Evolutionary conservation across 495 filamentous ascomycete species (phyloP), one percentile per base, ranked within the genome.

Genomic region (Penicillium alfredii): DNA sequence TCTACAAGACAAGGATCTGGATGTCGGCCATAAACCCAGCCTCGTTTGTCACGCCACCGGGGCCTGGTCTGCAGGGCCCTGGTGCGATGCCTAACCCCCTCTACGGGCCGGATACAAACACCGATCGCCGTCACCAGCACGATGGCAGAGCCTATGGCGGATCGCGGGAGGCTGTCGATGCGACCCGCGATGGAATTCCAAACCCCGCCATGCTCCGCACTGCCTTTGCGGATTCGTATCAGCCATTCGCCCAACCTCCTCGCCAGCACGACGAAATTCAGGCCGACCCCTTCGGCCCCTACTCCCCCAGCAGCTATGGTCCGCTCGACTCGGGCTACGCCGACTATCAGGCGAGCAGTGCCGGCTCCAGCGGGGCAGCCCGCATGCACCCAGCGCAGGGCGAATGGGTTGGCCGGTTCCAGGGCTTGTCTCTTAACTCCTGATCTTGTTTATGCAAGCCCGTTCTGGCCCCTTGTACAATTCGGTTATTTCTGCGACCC

Each of bases 21-120:
- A 94, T 98, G 88, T 95, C 88, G 4, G 90, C 92, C 6, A 93
- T 98, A 66, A 98, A 98, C 53, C 93, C 92, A 3, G 92, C 92
- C 5, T 94, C 90, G 2, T 96, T 96, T 58, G 86, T 88, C n/a
- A 89, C 86, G 34, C 62, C 64, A 3, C 84, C 86, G 3, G 70
- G 76, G 16, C 66, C 82, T 30, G 80, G 84, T 18, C 62, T 90
- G 20, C 80, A 81, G 51, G 49, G 56, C 10, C 42, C 62, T 4
- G 37, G 49, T 22, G 33, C 28, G 3, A 45, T 58, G 23, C 14
- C 25, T 14, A 65, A 59, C 21, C 55, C 59, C 8, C 43, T 67
- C 3, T 71, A 64, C 34, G 38, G 25, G 25, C 60, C 61, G 20
- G 63, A 71, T 8, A 11, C 52, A 11, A 47, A 49, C 13, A 17